These are phyloP conservation scores for Coemansia sp. DNA, from an alignment of 192 early-diverging fungal genomes.

Conservation along the genomic window DNA sequence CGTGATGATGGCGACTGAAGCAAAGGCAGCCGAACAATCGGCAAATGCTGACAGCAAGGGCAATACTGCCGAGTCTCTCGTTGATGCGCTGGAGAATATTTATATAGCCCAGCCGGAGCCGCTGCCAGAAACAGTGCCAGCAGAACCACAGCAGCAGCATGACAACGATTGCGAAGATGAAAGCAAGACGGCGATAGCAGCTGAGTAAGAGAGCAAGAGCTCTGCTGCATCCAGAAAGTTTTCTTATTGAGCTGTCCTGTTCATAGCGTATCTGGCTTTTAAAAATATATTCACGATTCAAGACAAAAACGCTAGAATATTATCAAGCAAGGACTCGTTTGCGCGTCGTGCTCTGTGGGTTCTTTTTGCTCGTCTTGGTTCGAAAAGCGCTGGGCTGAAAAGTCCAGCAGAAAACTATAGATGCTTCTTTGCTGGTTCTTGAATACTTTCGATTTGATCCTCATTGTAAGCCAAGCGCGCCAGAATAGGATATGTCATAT, in stretches of 20 bases:
- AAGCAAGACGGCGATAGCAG: background rate
- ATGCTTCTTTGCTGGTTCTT: background rate
- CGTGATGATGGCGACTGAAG: slow-evolving; percentile 24
- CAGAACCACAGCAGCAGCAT: background rate
- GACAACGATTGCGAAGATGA: background rate
- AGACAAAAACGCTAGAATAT: too few relatives aligned
- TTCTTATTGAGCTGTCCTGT: too few relatives aligned
- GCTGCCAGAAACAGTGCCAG: background rate
- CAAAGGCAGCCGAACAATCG: background rate
- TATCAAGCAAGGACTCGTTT: too few relatives aligned
- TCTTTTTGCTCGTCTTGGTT: background rate
- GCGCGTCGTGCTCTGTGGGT: too few relatives aligned
- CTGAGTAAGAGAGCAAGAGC: background rate
- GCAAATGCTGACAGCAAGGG: background rate
- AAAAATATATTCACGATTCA: background rate
- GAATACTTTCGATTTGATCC: background rate
- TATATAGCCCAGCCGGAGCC: slow-evolving; percentile 2
- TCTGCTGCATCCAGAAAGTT: too few relatives aligned
- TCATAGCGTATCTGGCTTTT: background rate
- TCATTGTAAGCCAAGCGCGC: background rate
- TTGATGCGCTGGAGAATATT: slow-evolving; percentile 15
- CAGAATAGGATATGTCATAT: too few relatives aligned
- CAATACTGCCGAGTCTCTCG: slow-evolving; percentile 10
- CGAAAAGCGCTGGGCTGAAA: background rate
- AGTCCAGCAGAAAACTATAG: background rate